Evolutionary conservation across 2,329 filamentous ascomycete genomes (phyloP).

Genomic region (Ambrosiella cleistominuta): DNA sequence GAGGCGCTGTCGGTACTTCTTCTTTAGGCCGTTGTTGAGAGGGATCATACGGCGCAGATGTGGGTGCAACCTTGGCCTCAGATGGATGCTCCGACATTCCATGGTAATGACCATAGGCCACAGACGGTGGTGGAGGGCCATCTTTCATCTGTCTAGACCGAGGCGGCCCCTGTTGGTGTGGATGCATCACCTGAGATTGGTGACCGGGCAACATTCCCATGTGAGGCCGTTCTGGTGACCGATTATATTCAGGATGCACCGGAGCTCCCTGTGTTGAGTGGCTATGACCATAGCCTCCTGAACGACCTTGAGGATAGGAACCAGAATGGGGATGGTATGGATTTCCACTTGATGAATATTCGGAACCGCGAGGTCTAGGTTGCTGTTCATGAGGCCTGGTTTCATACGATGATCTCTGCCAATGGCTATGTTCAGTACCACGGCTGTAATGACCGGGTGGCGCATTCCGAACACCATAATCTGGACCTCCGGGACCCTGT

Average conservation of each 20-base stretch:
- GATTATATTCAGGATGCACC: constrained; percentile 15
- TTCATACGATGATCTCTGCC: constrained; percentile 21
- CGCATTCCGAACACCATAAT: neutral
- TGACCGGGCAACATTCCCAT: constrained; percentile 16
- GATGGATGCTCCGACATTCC: neutral
- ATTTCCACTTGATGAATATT: neutral
- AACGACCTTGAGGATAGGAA: constrained; percentile 14
- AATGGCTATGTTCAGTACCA: constrained; percentile 7
- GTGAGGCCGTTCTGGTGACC: constrained; percentile 17
- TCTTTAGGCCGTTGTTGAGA: constrained; percentile 24
- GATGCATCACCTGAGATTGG: constrained; percentile 18
- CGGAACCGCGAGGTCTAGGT: constrained; percentile 16
- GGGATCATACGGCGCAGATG: constrained; percentile 19
- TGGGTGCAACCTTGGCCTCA: constrained; percentile 1
- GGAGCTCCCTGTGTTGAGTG: constrained; percentile 15
- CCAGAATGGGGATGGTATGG: neutral
- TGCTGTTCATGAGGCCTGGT: constrained; percentile 26
- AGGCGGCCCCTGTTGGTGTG: neutral
- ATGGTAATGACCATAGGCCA: constrained; percentile 24
- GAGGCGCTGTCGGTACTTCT: constrained; percentile 35
- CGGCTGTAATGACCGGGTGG: constrained; percentile 8
- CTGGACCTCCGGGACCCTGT: neutral
- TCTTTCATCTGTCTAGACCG: constrained; percentile 30
- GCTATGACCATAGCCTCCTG: neutral
- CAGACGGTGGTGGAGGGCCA: constrained; percentile 30